phyloP scores from a whole-genome alignment of 1,284 basidiomycete species.

The Irpex lacteus region DNA sequence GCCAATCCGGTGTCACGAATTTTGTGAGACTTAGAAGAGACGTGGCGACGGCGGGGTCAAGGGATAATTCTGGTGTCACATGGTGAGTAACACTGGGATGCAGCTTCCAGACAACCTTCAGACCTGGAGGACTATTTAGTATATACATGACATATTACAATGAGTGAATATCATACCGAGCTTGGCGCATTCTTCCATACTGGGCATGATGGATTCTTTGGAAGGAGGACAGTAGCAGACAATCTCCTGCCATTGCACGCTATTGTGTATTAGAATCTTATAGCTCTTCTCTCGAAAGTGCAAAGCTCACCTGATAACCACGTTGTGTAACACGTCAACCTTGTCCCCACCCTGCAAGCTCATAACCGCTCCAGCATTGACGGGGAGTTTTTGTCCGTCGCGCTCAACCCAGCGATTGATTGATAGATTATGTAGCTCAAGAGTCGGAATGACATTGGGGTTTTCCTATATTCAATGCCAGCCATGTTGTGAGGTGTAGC shows the following conservation, averaged over 20 bases:
- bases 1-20: conserved; percentile 64
- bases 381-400: conserved; percentile 17
- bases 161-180: conserved; percentile 42
- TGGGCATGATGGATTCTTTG: conserved; percentile 19
- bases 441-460: conserved; percentile 35
- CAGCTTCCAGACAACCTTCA: conserved; percentile 47
- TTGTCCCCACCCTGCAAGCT: conserved; percentile 49
- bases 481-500: background rate
- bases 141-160: background rate
- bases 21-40: conserved; percentile 55
- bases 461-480: conserved; percentile 30
- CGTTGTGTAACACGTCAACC: conserved; percentile 42
- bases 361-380: conserved; percentile 17
- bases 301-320: conserved; percentile 42
- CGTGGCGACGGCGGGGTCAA: conserved; percentile 45
- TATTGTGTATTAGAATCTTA: conserved; percentile 10
- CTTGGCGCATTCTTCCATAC: conserved; percentile 43
- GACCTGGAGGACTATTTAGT: conserved; percentile 36
- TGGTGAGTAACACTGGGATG: conserved; percentile 56
- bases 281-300: background rate
- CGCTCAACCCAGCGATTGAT: conserved; percentile 37
- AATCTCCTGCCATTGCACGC: conserved; percentile 53
- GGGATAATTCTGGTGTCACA: conserved; percentile 45
- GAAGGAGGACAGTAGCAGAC: conserved; percentile 46
- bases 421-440: conserved; percentile 46